Percentiles rank a stretch among this genome's conserved stretches.
Evolutionary conservation across 2,329 filamentous ascomycete genomes (phyloP).

Genomic region (Sporothrix phasma): DNA sequence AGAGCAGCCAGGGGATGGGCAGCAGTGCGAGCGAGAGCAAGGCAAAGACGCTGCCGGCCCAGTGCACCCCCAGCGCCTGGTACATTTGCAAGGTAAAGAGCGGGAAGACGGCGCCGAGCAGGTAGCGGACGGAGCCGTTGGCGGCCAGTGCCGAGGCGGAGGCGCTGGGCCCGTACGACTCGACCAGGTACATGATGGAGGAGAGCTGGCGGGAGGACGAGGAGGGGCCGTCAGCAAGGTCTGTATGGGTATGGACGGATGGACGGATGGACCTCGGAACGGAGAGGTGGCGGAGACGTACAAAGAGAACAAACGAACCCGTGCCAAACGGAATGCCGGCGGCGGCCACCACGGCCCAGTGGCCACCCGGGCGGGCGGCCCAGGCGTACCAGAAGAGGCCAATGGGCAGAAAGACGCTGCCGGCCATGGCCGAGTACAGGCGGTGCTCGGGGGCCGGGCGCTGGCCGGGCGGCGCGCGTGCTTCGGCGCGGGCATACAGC

Average conservation of each 20-base stretch:
- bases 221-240: too few species aligned
- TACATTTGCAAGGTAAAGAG: slow-evolving; percentile 9
- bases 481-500: background rate
- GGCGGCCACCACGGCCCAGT: slow-evolving; percentile 5
- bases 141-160: slow-evolving; percentile 4
- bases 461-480: background rate
- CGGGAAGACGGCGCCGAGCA: slow-evolving; percentile 4
- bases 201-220: background rate
- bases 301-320: slow-evolving; percentile 5
- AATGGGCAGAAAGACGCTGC: slow-evolving; percentile 7
- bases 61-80: slow-evolving; percentile 5
- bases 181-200: slow-evolving; percentile 7
- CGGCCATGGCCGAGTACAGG: slow-evolving; percentile 7
- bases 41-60: slow-evolving; percentile 11
- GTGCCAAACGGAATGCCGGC: slow-evolving; percentile 7
- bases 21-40: slow-evolving; percentile 6
- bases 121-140: slow-evolving; percentile 4
- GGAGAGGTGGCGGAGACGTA: background rate
- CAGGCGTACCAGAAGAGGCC: slow-evolving; percentile 10
- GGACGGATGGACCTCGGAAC: too few species aligned
- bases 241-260: too few species aligned
- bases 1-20: slow-evolving; percentile 4
- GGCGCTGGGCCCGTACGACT: background rate
- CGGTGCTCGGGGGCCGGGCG: background rate
- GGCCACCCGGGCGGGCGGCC: background rate